Conservation (phyloP, 2,329 filamentous ascomycete species). For the Mariannaea elegans region DNA sequence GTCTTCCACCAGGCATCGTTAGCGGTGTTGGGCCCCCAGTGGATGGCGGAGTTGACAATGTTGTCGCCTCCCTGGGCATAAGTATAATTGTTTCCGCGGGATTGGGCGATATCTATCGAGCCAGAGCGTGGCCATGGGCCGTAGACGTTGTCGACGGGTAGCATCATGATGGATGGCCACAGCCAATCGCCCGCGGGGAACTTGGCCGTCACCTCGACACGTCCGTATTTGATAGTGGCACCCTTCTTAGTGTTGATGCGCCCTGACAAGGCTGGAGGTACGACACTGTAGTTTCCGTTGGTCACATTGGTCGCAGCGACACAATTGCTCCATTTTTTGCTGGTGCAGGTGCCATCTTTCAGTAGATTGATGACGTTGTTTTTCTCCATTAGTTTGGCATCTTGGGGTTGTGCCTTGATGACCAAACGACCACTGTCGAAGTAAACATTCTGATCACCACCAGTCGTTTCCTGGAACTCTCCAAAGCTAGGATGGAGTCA, state of each 20-base stretch:
- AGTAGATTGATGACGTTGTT: slow-evolving; percentile 76
- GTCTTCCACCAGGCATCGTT: slow-evolving; percentile 87
- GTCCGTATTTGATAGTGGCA: slow-evolving; percentile 79
- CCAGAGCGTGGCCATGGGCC: slow-evolving; percentile 82
- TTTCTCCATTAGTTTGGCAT: slow-evolving; percentile 69
- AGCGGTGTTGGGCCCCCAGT: slow-evolving; percentile 78
- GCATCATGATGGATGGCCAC: slow-evolving; percentile 93
- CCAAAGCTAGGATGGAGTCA: slow-evolving; percentile 67
- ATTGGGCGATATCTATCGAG: slow-evolving; percentile 85
- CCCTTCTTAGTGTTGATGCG: slow-evolving; percentile 79
- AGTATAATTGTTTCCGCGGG: slow-evolving; percentile 82
- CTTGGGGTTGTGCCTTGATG: slow-evolving; percentile 82
- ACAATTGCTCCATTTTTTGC: slow-evolving; percentile 64
- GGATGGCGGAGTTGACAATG: slow-evolving; percentile 79
- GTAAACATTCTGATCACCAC: slow-evolving; percentile 77
- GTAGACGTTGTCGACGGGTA: slow-evolving; percentile 77
- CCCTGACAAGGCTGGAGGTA: slow-evolving; percentile 80
- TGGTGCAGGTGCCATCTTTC: slow-evolving; percentile 73
- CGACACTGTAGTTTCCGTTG: slow-evolving; percentile 72
- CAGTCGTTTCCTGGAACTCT: slow-evolving; percentile 81
- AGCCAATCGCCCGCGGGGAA: slow-evolving; percentile 84
- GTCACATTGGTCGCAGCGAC: slow-evolving; percentile 78
- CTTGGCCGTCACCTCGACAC: slow-evolving; percentile 81
- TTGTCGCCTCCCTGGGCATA: slow-evolving; percentile 83
- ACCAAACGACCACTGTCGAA: slow-evolving; percentile 73